Percentiles rank a stretch among this genome's conserved stretches.
Evolutionary conservation across 768 basidiomycete species (phyloP).

Genomic region (Tricholoma matsutake): DNA sequence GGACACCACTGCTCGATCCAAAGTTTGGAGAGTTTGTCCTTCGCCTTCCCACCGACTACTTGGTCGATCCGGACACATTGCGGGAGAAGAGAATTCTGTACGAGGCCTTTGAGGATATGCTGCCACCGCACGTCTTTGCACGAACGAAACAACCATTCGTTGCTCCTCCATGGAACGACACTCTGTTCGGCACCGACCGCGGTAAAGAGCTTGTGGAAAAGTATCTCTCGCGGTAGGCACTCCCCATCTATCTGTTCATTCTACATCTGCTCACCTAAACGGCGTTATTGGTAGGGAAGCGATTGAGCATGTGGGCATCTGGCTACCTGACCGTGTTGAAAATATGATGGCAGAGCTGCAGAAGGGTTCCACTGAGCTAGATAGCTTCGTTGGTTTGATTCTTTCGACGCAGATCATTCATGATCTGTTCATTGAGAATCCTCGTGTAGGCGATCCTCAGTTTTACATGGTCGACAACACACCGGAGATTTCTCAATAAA

Average conservation of each 20-base stretch:
- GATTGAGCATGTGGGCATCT: background rate
- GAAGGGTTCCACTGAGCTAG: background rate
- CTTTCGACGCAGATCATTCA: background rate
- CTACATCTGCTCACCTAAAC: background rate
- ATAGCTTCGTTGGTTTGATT: background rate
- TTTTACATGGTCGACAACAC: background rate
- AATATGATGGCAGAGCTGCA: background rate
- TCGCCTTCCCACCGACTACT: background rate
- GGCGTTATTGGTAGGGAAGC: background rate
- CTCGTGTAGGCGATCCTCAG: background rate
- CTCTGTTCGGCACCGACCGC: background rate
- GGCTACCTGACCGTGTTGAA: background rate
- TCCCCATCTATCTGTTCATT: background rate
- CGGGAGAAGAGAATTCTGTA: background rate
- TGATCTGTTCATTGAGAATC: background rate
- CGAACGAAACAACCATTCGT: background rate
- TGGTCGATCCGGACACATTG: background rate
- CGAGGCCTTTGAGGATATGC: background rate
- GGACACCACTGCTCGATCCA: background rate
- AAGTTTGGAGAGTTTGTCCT: background rate
- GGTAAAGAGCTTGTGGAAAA: background rate
- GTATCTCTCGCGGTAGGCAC: background rate
- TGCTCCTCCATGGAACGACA: background rate
- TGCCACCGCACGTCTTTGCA: background rate
- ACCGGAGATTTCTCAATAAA: background rate